Conservation (phyloP, 805 yeast genomes). For the Komagataella pastoris region DNA sequence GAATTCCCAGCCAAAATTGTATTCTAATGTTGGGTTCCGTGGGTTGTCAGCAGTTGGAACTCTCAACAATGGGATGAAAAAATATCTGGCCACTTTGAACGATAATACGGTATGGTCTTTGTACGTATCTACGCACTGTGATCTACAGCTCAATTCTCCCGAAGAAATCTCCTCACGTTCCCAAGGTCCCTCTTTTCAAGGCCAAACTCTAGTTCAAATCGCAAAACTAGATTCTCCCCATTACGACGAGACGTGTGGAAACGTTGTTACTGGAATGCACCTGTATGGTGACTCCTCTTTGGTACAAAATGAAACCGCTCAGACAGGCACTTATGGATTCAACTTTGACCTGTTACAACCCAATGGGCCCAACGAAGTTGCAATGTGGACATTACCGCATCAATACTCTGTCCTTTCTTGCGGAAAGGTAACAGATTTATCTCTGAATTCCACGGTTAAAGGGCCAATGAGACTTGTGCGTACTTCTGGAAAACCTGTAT, state of each 20-base stretch:
- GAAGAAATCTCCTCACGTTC: not conserved
- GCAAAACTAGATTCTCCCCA: constrained; percentile 10
- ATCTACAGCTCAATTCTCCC: not conserved
- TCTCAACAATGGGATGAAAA: not conserved
- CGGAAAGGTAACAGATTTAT: constrained; percentile 13
- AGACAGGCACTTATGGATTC: constrained; percentile 22
- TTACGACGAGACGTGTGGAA: constrained; percentile 60
- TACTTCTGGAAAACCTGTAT: constrained; percentile 7
- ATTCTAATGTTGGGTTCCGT: constrained; percentile 55
- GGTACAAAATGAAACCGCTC: constrained; percentile 7
- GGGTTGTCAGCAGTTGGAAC: not conserved
- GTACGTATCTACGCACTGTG: constrained; percentile 25
- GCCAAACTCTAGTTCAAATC: constrained; percentile 6
- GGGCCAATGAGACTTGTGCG: constrained; percentile 33
- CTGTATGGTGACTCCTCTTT: constrained; percentile 21
- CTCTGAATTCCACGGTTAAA: constrained; percentile 38
- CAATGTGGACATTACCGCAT: constrained; percentile 39
- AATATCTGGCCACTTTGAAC: constrained; percentile 25
- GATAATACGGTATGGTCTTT: constrained; percentile 55
- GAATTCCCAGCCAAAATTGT: constrained; percentile 35
- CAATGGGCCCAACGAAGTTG: constrained; percentile 32
- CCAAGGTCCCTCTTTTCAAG: not conserved
- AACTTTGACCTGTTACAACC: constrained; percentile 23
- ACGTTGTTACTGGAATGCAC: constrained; percentile 35
- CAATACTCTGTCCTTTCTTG: constrained; percentile 12